Evolutionary conservation across 129 eudicot species (phyloP), one percentile per base, ranked within the genome.

Genomic region (Helianthus tuberosus): DNA sequence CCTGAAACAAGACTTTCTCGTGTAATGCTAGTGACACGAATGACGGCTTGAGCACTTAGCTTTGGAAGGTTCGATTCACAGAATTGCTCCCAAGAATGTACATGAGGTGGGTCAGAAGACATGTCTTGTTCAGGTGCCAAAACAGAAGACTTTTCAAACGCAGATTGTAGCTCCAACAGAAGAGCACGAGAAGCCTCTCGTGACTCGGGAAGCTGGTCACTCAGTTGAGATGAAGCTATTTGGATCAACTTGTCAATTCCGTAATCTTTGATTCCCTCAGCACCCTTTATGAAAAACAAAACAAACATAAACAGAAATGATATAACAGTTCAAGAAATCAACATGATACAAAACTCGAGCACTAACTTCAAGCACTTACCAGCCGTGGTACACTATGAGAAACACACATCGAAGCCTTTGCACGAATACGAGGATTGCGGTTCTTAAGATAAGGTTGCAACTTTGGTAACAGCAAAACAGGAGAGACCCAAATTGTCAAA

Each of bases 151-250:
- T 86, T 91, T 35, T 80, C 82, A 16, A 88, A 84, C 9, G 83
- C 76, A 1, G 76, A 66, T 58, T 84, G 88, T 69, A 91, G 80
- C 73, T 91, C 89, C 76, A 82, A 72, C 27, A 91, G 68, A 17
- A 91, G 96, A 17, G 84, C 60, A 43, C 97, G 96, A 73, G 97
- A 92, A 73, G 92, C 90, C 50, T 91, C 97, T 43, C 97, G 89
- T 7, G 97, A 91, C 74, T 88, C 97, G 2, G 97, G 97, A 65
- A 91, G 92, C 86, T 86, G 88, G 84, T 91, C 97, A 38, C 89
- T 91, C 25, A 91, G 86, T 70, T 91, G 97, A 29, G 90, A 75
- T 53, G 90, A 85, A 32, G 90, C 97, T 76, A 82, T 82, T 84
- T 79, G 83, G 69, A 86, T 83, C 72, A 91, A 76, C 53, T 86